Evolutionary conservation across 2,329 filamentous ascomycete species (phyloP), one percentile per base, ranked within the genome.

Genomic region (Chaetomium globosum): DNA sequence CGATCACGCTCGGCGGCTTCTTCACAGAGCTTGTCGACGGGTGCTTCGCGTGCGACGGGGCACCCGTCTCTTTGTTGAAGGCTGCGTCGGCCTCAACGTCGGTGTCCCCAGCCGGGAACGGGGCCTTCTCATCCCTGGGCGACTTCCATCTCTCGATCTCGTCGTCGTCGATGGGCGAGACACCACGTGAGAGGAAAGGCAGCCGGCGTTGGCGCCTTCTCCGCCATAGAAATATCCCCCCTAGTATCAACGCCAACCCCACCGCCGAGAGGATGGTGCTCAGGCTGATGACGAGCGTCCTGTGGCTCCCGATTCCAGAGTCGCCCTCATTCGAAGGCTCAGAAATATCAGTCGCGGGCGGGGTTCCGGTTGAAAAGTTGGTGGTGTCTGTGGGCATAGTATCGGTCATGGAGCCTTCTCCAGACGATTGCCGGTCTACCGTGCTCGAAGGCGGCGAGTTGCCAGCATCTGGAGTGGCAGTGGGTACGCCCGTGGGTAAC

Each of bases 121-220:
- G 59, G 19, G 59, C 59, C 65, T 74, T 73, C 56, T 72, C 72
- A 53, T 58, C 59, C 19, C 68, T 60, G 0, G 71, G 68, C 4
- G 77, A 76, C 71, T 85, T 87, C 87, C 87, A 89, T 4, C 84
- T 86, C 69, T 85, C 84, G 65, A 89, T 89, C 73, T 89, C 87
- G 66, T 88, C 85, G 70, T 89, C 87, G 67, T 84, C 81, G 65
- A 89, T 87, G 13, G 87, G 86, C 0, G 85, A 85, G 53, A 85
- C 84, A 56, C 84, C 85, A 59, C 86, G 78, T 59, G 80, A 79
- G 69, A 84, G 80, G 63, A 87, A 78, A 4, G 77, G 78, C 13
- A 73, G 68, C 39, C 75, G 75, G 54, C 72, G 71, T 51, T 78
- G 79, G 51, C 79, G 76, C 49, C 74, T 77, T 19, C 78, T 74